A percentile compares a stretch with the other conserved stretches of the same genome.
Evolutionary conservation across 768 basidiomycete genomes (phyloP).

Genomic region (Tulasnella sp.): DNA sequence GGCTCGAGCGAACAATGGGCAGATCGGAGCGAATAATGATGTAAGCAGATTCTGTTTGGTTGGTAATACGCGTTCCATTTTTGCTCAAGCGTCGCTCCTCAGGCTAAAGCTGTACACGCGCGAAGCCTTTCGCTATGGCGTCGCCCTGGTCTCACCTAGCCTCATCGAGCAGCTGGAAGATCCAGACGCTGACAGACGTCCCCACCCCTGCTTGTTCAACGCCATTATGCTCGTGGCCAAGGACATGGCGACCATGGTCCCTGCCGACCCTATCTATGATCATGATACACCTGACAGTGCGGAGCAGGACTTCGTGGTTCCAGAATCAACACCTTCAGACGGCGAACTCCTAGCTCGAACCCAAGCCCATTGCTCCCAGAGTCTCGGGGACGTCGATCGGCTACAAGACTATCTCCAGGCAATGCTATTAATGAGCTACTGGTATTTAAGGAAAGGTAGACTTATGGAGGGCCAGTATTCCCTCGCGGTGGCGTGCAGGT

Average conservation of each 20-base stretch:
- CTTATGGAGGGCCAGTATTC: slow-evolving; percentile 17
- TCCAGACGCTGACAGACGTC: background rate
- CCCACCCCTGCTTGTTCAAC: background rate
- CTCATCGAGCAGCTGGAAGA: background rate
- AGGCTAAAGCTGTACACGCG: background rate
- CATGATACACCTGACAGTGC: background rate
- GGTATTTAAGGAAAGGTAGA: slow-evolving; percentile 14
- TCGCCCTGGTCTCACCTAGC: background rate
- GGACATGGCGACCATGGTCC: background rate
- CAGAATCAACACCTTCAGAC: background rate
- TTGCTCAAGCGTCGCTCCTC: background rate
- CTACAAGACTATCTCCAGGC: slow-evolving; percentile 17
- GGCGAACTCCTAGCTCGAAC: background rate
- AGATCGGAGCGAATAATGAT: background rate
- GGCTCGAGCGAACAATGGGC: background rate
- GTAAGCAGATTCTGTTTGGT: background rate
- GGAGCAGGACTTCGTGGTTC: background rate
- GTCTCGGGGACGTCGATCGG: slow-evolving; percentile 13
- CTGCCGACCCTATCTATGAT: background rate
- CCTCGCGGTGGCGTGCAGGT: background rate
- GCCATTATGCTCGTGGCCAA: background rate
- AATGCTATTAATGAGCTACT: slow-evolving; percentile 10
- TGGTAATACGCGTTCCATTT: background rate
- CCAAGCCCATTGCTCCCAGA: background rate
- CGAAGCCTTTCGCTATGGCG: background rate